phyloP scores from a whole-genome alignment of 768 basidiomycete species.

The Lentinus brumalis region DNA sequence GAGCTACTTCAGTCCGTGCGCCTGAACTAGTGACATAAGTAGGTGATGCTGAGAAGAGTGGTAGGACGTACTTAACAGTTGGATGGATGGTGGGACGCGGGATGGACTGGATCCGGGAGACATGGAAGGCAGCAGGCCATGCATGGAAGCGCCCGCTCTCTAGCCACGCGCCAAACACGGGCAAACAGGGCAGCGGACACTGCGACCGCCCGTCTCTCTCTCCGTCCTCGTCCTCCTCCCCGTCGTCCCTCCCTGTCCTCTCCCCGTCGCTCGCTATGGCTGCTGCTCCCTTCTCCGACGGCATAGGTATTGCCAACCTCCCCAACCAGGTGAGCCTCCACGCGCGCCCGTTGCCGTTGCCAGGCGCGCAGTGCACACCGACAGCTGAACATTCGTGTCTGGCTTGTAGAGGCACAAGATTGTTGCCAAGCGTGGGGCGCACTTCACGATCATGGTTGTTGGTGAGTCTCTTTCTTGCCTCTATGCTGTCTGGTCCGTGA shows the following conservation, averaged over 20 bases:
- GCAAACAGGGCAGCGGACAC: constrained; percentile 12
- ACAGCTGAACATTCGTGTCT: constrained; percentile 10
- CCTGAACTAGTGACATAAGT: too few relatives aligned
- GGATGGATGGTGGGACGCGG: too few relatives aligned
- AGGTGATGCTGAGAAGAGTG: too few relatives aligned
- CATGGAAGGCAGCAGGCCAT: neutral
- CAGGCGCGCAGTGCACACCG: neutral
- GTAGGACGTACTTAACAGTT: too few relatives aligned
- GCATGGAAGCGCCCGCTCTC: constrained; percentile 9
- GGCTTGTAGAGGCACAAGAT: constrained; percentile 90
- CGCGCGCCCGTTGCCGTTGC: neutral
- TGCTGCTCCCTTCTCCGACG: constrained; percentile 49
- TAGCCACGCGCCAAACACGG: constrained; percentile 8
- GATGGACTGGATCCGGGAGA: neutral
- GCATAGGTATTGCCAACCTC: constrained; percentile 94
- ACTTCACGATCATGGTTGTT: constrained; percentile 99
- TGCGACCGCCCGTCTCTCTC: constrained; percentile 3
- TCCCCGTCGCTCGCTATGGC: constrained; percentile 7
- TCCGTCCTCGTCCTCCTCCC: neutral
- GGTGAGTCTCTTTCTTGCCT: constrained; percentile 53
- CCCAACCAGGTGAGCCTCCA: constrained; percentile 83
- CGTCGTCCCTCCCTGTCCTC: neutral
- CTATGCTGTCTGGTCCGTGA: neutral
- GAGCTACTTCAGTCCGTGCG: too few relatives aligned
- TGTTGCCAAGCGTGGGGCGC: constrained; percentile 94